A percentile compares a stretch with the other conserved stretches of the same genome.
These are phyloP conservation scores for Blastomyces gilchristii DNA, from an alignment of 2,329 filamentous ascomycete species.

Conservation along the genomic window DNA sequence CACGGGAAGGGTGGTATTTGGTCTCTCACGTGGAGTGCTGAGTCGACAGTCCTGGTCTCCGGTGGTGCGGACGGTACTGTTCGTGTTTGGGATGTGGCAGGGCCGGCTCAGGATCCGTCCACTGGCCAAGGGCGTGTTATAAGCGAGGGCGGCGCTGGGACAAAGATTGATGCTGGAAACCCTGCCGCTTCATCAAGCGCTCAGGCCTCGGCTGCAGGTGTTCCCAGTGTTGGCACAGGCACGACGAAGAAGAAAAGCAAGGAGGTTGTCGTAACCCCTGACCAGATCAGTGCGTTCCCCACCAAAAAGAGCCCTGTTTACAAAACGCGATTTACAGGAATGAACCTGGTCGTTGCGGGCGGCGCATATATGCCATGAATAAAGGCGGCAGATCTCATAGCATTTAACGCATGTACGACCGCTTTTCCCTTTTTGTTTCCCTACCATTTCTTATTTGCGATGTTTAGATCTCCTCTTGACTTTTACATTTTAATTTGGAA, in stretches of 20 bases:
- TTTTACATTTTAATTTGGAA: background rate
- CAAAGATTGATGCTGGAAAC: conserved; percentile 44
- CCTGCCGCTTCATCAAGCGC: conserved; percentile 36
- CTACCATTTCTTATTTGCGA: background rate
- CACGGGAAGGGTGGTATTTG: conserved; percentile 91
- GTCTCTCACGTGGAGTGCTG: conserved; percentile 85
- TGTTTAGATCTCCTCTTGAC: background rate
- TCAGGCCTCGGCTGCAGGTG: conserved; percentile 37
- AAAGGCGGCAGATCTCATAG: background rate
- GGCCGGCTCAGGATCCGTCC: conserved; percentile 52
- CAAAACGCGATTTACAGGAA: conserved; percentile 84
- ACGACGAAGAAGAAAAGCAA: conserved; percentile 62
- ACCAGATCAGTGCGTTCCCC: conserved; percentile 88
- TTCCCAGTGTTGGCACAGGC: conserved; percentile 27
- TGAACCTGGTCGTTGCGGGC: conserved; percentile 85
- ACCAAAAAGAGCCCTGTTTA: conserved; percentile 95
- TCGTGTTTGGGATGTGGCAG: conserved; percentile 81
- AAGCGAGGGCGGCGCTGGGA: conserved; percentile 39
- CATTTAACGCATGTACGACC: background rate
- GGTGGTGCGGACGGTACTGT: conserved; percentile 89
- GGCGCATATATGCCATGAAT: conserved; percentile 53
- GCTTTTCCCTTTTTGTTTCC: background rate
- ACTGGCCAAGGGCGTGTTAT: conserved; percentile 47
- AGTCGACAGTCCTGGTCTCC: conserved; percentile 81
- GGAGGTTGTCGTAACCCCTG: conserved; percentile 78